Evolutionary conservation across 148 eudicot genomes (phyloP).

Genomic region (Polygonum aviculare): DNA sequence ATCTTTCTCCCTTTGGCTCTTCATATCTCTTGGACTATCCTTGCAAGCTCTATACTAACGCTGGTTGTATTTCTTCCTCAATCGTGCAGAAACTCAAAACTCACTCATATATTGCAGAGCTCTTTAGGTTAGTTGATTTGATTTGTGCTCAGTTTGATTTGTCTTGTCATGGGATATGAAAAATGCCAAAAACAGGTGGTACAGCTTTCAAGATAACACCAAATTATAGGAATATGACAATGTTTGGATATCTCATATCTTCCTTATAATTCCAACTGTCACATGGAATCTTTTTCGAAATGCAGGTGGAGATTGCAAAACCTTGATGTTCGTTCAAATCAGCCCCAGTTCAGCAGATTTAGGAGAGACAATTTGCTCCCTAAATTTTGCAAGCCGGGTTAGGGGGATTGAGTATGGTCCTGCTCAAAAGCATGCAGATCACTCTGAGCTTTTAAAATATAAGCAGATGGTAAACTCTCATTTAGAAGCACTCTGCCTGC

Average conservation of each 20-base stretch:
- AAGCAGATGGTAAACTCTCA: conserved; percentile 50
- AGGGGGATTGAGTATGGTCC: conserved; percentile 88
- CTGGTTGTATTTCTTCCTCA: not conserved
- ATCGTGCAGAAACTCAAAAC: conserved; percentile 76
- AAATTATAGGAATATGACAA: not conserved
- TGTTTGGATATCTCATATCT: not conserved
- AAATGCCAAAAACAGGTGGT: not conserved
- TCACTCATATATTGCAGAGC: conserved; percentile 94
- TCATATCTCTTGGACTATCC: not conserved
- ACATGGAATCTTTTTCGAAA: not conserved
- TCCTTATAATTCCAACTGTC: conserved; percentile 6
- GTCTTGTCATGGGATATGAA: not conserved
- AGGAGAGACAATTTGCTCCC: conserved; percentile 90
- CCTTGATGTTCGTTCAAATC: conserved; percentile 91
- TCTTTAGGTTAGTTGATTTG: conserved; percentile 58
- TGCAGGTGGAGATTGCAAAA: conserved; percentile 97
- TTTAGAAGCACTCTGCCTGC: not conserved
- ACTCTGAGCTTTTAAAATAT: conserved; percentile 67
- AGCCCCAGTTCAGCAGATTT: conserved; percentile 68
- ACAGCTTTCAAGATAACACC: not conserved
- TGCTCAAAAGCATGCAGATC: conserved; percentile 65
- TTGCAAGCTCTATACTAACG: not conserved
- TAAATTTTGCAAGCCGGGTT: conserved; percentile 89
- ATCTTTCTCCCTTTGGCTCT: not conserved
- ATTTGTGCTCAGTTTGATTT: not conserved